Base-by-base conservation (phyloP, 75 land plant genomes). In the Pinus tabuliformis region DNA sequence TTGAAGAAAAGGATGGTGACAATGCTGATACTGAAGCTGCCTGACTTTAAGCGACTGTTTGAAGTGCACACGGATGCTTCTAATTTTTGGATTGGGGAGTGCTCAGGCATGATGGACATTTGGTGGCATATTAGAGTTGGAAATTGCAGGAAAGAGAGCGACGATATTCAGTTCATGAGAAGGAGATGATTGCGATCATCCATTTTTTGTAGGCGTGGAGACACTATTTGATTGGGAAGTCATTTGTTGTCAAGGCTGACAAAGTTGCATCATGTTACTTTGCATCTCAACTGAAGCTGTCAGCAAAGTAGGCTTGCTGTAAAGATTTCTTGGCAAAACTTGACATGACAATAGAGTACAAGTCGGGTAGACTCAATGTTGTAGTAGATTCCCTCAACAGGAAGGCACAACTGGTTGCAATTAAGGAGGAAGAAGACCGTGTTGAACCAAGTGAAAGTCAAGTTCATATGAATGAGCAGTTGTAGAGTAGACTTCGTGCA, bases 101-200 rank as follows among this genome's bases (percentile, higher is more conserved):
- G 74, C 26, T 70, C 16, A 24, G 2, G 72, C 56, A 73, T 2
- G 75, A 73, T 15, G 75, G 75, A 16, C 42, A 49, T 18, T 2
- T 57, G 4, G 22, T 73, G 17, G 79, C 79, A 14, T 78, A 24
- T 56, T 75, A 78, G 75, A 70, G 75, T 13, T 8, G 52, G 1
- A 78, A 78, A 52, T 70, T 79, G 22, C 15, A 36, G 58, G 77
- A 72, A 6, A 59, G 78, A 12, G 58, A 79, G 45, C 2, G 28
- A 59, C 39, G 45, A 1, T 79, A 30, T 30, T 56, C 81, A 1
- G 57, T 57, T 17, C 81, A 79, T 60, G 57, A 79, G 20, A 28
- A 73, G 49, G 77, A 79, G 77, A 79, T 73, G 81, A 68, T 70
- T 16, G 76, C 63, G 1, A 36, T 79, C 57, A 42, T 79, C 14